Conservation (phyloP, 2,329 filamentous ascomycete genomes). For the Phoma herbarum region DNA sequence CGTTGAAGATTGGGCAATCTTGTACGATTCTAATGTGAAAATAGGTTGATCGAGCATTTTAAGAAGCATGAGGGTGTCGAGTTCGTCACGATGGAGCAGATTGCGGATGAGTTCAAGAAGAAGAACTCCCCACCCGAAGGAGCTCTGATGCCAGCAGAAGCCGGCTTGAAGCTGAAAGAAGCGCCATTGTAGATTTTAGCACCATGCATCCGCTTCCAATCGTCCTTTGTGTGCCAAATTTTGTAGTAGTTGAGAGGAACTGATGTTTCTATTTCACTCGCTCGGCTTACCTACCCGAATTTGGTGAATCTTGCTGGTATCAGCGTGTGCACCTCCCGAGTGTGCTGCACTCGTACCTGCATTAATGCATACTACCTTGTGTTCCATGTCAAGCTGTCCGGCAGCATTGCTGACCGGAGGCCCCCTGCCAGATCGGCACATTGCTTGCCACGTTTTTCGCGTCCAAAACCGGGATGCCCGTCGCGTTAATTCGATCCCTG, state of each 20-base stretch:
- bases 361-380: background rate
- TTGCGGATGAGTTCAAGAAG: conserved; percentile 75
- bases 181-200: conserved; percentile 7
- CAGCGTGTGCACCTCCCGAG: background rate
- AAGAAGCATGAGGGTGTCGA: conserved; percentile 69
- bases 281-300: background rate
- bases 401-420: conserved; percentile 7
- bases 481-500: conserved; percentile 16
- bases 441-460: conserved; percentile 11
- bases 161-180: conserved; percentile 60
- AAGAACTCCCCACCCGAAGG: conserved; percentile 66
- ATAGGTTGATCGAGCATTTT: conserved; percentile 71
- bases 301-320: background rate
- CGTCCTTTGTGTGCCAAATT: background rate
- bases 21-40: conserved; percentile 3
- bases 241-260: background rate
- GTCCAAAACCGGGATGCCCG: conserved; percentile 4
- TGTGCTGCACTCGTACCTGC: background rate
- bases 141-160: conserved; percentile 67
- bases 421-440: conserved; percentile 8
- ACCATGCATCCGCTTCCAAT: background rate
- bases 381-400: background rate
- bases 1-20: background rate
- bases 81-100: conserved; percentile 74
- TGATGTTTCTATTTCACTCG: background rate